Percentiles rank a stretch among this genome's conserved stretches.
phyloP scores from a whole-genome alignment of 2,329 filamentous ascomycete species.

The Monascus ruber region DNA sequence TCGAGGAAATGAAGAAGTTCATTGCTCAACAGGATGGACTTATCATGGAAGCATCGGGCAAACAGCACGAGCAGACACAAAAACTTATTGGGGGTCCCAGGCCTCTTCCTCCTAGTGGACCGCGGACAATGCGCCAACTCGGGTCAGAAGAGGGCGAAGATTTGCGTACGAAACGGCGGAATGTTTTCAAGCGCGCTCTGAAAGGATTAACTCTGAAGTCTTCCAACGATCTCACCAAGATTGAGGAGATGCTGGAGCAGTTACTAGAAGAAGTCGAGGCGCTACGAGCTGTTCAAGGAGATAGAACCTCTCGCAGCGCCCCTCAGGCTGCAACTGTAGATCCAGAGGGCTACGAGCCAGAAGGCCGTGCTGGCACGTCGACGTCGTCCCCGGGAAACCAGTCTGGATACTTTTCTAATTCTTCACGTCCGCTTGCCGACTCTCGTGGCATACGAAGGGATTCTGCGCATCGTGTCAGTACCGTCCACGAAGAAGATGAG shows the following conservation, averaged over 20 bases:
- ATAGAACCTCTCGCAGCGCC: conserved; percentile 15
- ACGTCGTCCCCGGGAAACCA: conserved; percentile 64
- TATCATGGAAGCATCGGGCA: conserved; percentile 76
- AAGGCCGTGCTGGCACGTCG: conserved; percentile 54
- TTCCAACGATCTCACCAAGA: conserved; percentile 73
- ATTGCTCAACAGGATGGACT: conserved; percentile 82
- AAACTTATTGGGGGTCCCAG: conserved; percentile 76
- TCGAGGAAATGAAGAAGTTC: conserved; percentile 88
- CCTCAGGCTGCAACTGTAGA: conserved; percentile 43
- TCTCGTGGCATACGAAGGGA: conserved; percentile 38
- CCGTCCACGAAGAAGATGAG: conserved; percentile 73
- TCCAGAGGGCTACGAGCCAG: conserved; percentile 71
- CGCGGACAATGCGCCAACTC: conserved; percentile 45
- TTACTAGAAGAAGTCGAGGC: conserved; percentile 85
- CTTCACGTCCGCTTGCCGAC: conserved; percentile 25
- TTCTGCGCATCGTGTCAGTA: conserved; percentile 76
- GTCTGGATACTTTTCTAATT: conserved; percentile 61
- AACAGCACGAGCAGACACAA: conserved; percentile 77
- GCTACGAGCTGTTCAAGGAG: conserved; percentile 50
- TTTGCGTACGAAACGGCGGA: conserved; percentile 67
- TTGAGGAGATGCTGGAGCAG: conserved; percentile 86
- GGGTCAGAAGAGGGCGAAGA: conserved; percentile 46
- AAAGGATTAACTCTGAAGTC: conserved; percentile 83
- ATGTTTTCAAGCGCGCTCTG: conserved; percentile 86
- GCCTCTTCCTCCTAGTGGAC: conserved; percentile 58